These are phyloP conservation scores for Fusarium pseudocircinatum DNA, from an alignment of 2,329 filamentous ascomycete species.

Conservation along the genomic window DNA sequence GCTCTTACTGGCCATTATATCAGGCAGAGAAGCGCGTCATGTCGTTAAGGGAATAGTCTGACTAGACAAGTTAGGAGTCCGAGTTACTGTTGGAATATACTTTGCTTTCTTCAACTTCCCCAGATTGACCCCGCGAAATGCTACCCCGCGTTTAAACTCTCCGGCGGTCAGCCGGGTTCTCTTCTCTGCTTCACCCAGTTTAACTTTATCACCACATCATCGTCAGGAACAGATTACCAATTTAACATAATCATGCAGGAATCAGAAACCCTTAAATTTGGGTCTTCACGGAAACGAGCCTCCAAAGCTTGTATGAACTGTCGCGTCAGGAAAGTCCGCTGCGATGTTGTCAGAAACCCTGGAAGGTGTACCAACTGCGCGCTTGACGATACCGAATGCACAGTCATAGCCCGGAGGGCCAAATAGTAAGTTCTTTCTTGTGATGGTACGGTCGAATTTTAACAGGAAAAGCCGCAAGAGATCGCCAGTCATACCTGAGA, in stretches of 20 bases:
- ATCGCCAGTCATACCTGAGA: fast-evolving
- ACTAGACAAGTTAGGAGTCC: not conserved
- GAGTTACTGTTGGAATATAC: not conserved
- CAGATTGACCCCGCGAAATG: not conserved
- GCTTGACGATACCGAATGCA: not conserved
- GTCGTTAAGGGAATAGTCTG: not conserved
- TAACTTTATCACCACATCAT: not conserved
- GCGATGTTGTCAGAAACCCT: not conserved
- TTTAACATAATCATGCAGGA: not conserved
- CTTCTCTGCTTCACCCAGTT: not conserved
- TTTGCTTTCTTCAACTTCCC: too few species aligned
- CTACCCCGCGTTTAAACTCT: not conserved
- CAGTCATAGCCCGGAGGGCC: not conserved
- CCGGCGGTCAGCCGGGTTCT: not conserved
- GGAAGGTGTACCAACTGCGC: not conserved
- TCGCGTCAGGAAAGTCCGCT: not conserved
- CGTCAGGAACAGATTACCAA: too few species aligned
- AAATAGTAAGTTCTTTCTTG: not conserved
- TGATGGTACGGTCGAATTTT: fast-evolving
- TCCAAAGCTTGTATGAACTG: not conserved
- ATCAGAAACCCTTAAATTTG: fast-evolving
- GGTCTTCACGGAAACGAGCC: not conserved
- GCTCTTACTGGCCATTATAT: not conserved
- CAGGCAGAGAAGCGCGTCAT: not conserved
- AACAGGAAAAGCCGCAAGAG: not conserved